These are phyloP conservation scores for Cutaneotrichosporon sp. DNA, from an alignment of 1,284 basidiomycete genomes.

Conservation along the genomic window DNA sequence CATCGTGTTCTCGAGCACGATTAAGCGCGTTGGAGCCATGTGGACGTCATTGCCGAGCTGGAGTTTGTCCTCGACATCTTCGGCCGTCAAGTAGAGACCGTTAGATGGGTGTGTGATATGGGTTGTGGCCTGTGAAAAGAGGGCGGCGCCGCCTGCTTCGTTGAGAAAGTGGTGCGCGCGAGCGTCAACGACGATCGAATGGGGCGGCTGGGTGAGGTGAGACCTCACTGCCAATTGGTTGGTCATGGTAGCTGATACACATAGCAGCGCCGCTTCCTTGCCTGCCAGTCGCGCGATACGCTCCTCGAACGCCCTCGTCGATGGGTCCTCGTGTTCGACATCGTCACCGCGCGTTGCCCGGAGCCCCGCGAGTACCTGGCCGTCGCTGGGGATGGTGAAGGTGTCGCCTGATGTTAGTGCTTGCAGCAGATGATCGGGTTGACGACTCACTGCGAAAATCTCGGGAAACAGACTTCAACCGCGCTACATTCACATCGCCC, in stretches of 20 bases:
- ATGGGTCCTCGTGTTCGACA: slow-evolving; percentile 51
- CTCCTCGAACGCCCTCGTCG: slow-evolving; percentile 65
- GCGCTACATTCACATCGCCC: slow-evolving; percentile 42
- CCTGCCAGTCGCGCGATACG: slow-evolving; percentile 74
- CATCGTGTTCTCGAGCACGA: slow-evolving; percentile 86
- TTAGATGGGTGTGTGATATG: slow-evolving; percentile 42
- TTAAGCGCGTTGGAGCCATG: slow-evolving; percentile 69
- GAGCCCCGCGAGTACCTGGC: slow-evolving; percentile 50
- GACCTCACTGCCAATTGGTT: slow-evolving; percentile 78
- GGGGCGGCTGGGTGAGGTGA: slow-evolving; percentile 82
- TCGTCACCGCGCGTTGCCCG: slow-evolving; percentile 54
- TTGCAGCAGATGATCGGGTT: neutral
- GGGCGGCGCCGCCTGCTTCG: slow-evolving; percentile 72
- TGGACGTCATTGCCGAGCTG: slow-evolving; percentile 69
- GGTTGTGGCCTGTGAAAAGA: slow-evolving; percentile 79
- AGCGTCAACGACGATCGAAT: slow-evolving; percentile 71
- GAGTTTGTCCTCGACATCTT: slow-evolving; percentile 69
- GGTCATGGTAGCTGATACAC: slow-evolving; percentile 87
- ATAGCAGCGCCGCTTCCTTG: slow-evolving; percentile 70
- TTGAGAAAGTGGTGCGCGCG: slow-evolving; percentile 67
- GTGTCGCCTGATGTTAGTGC: slow-evolving; percentile 48
- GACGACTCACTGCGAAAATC: slow-evolving; percentile 48
- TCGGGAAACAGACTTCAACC: slow-evolving; percentile 30
- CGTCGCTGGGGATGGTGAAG: slow-evolving; percentile 51
- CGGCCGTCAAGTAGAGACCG: slow-evolving; percentile 63